Base-by-base conservation (phyloP, 164 flowering plant species). In the Berberis vulgaris region DNA sequence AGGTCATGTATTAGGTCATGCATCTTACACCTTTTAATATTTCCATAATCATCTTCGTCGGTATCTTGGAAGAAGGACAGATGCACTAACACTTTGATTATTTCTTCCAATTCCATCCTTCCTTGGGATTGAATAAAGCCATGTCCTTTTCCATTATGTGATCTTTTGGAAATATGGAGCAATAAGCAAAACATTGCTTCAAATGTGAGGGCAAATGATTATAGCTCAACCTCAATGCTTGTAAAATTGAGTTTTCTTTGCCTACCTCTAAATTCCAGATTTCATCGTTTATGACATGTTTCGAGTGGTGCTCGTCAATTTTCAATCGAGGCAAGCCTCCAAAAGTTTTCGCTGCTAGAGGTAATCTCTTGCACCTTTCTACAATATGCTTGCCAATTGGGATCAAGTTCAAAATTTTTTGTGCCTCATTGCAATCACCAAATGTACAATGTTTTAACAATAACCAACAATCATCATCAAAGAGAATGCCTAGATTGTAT, bases 151-250 rank as follows among this genome's bases (percentile, higher is more conserved):
- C 13, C 49, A 70, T 60, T 2, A 9, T 10, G 13, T 60, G 41
- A 12, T 63, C 63, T 53, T 70, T 74, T 0, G 73, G 73, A 60
- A 69, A 74, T 7, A 74, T 40, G 1, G 71, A 70, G 61, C 77
- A 74, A 60, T 59, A 74, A 6, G 63, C 62, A 60, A 74, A 70
- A 39, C 73, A 64, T 50, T 4, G 46, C 13, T 38, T 63, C 58
- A 63, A 43, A 10, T 41, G 6, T 63, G 41, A 12, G 5, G 73
- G 73, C 7, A 74, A 55, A 42, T 70, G 56, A 5, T 66, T 40
- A 45, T 70, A 66, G 38, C 71, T 69, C 39, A 74, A 7, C 42
- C 46, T 49, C 41, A 74, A 63, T n/a, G 68, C 69, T 1, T 71
- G 73, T 26, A 67, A 66, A 5, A 70, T 49, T 2, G 53, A 11